A percentile compares a stretch with the other conserved stretches of the same genome.
These are phyloP conservation scores for Flaveria brownii DNA, from an alignment of 129 eudicot genomes.

Conservation along the genomic window DNA sequence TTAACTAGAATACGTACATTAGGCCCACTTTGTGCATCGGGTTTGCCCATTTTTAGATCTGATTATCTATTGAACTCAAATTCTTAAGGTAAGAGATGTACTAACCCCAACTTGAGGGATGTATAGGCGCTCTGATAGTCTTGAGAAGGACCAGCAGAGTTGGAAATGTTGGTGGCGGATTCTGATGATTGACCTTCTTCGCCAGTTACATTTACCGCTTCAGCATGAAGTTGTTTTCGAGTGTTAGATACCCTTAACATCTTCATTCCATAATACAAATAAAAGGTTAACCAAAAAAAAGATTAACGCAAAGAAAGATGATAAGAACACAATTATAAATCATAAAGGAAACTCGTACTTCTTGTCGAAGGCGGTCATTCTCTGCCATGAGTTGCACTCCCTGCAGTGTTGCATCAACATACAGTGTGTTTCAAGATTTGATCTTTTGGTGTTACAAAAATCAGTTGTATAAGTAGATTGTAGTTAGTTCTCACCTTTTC, in stretches of 20 bases:
- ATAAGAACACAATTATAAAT: not conserved
- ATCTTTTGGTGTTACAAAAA: constrained; percentile 11
- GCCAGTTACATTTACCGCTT: constrained; percentile 40
- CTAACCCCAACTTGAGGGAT: constrained; percentile 92
- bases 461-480: constrained; percentile 16
- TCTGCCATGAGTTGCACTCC: constrained; percentile 70
- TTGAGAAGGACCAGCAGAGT: constrained; percentile 61
- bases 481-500: constrained; percentile 59
- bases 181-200: constrained; percentile 82
- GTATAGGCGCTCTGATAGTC: constrained; percentile 76
- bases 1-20: too few relatives aligned
- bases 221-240: constrained; percentile 34
- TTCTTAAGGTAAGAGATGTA: not conserved
- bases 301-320: constrained; percentile 2
- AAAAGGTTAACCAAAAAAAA: constrained; percentile 3
- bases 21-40: not conserved
- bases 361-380: constrained; percentile 60
- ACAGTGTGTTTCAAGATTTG: constrained; percentile 7
- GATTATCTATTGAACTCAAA: not conserved
- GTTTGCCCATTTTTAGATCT: too few relatives aligned
- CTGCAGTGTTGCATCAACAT: constrained; percentile 41
- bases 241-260: constrained; percentile 50
- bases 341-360: constrained; percentile 38
- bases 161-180: constrained; percentile 48
- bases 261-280: constrained; percentile 34